phyloP scores from a whole-genome alignment of 1,284 basidiomycete species.

The Trichosporon faecale region DNA sequence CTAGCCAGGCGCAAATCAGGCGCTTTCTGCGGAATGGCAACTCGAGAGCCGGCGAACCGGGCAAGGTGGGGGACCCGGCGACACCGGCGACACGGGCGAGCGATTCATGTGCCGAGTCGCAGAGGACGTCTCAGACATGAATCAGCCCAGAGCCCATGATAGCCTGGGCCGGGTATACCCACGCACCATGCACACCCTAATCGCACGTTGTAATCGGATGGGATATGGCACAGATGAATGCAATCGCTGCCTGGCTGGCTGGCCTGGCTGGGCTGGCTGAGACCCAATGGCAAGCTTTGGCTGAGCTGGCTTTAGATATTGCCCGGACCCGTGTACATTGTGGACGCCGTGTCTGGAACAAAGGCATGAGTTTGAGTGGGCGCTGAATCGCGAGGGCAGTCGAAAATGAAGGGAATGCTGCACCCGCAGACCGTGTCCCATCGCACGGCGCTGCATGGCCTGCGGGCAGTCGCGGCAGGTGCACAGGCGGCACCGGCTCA shows the following conservation, averaged over 20 bases:
- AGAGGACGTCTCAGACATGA: not conserved
- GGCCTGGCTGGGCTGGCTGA: no score
- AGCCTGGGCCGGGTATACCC: not conserved
- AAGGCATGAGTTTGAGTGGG: not conserved
- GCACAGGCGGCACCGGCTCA: no score
- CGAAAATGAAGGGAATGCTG: not conserved
- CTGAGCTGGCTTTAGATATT: not conserved
- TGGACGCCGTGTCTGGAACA: constrained; percentile 5
- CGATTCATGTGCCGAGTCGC: not conserved
- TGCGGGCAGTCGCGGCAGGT: no score
- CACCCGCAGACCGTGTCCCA: not conserved
- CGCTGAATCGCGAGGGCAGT: not conserved
- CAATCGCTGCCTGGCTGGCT: no score
- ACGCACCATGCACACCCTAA: not conserved
- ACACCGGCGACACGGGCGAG: not conserved
- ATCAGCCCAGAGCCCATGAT: not conserved
- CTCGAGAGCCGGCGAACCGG: no score
- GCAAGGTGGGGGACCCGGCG: not conserved
- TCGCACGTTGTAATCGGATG: not conserved
- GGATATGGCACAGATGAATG: not conserved
- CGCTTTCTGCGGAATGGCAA: no score
- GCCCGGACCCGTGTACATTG: no score
- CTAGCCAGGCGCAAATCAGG: no score
- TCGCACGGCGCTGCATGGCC: not conserved
- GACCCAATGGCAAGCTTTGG: not conserved